These are phyloP conservation scores for Colletotrichum sp. DNA, from an alignment of 2,329 filamentous ascomycete genomes.

Conservation along the genomic window DNA sequence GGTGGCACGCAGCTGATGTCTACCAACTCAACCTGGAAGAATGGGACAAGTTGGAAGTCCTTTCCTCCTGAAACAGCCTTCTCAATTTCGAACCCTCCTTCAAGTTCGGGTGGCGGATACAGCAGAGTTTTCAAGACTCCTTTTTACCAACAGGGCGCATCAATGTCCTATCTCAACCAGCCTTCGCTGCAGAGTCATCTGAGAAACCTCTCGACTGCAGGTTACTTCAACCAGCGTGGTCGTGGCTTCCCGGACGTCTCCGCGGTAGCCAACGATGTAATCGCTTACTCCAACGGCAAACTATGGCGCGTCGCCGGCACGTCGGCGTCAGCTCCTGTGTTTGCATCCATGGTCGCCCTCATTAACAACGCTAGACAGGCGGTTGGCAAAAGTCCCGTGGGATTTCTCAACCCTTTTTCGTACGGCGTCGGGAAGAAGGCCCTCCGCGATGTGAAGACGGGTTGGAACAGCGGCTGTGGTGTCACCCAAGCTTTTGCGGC, in stretches of 20 bases:
- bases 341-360: conserved; percentile 22
- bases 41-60: not conserved
- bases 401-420: conserved; percentile 40
- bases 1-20: conserved; percentile 26
- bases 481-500: conserved; percentile 26
- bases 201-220: not conserved
- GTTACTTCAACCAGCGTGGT: conserved; percentile 36
- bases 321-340: conserved; percentile 14
- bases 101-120: not conserved
- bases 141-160: not conserved
- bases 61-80: not conserved
- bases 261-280: conserved; percentile 56
- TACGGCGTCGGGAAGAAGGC: conserved; percentile 25
- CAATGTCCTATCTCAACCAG: not conserved
- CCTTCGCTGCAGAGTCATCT: not conserved
- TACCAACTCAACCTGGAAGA: not conserved
- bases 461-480: conserved; percentile 30
- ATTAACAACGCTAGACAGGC: conserved; percentile 41
- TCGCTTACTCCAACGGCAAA: not conserved
- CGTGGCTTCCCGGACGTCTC: conserved; percentile 43
- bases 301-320: not conserved
- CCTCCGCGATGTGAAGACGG: conserved; percentile 26
- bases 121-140: not conserved
- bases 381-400: conserved; percentile 36
- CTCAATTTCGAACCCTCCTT: not conserved